Percentiles rank a stretch among this genome's conserved stretches.
Conservation (phyloP, 23 red algal genomes). For the Chondrus crispus region DNA sequence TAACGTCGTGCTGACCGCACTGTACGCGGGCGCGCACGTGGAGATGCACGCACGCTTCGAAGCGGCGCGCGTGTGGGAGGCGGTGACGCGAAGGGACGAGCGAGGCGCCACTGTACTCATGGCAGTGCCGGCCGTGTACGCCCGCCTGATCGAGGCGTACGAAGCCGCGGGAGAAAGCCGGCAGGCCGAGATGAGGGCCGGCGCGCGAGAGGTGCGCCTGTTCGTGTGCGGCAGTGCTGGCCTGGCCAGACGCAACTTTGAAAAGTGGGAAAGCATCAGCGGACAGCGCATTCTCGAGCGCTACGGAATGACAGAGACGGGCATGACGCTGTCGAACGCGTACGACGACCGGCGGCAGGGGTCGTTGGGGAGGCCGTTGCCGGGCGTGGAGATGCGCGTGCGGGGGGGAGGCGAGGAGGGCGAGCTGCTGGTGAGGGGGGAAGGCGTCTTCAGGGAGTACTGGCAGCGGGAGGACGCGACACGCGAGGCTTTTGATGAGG, state of each 20-base stretch:
- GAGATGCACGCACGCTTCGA: slow-evolving; percentile 52
- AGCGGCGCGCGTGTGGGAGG: slow-evolving; percentile 44
- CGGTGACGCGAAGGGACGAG: slow-evolving; percentile 9
- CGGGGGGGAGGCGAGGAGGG: slow-evolving; percentile 31
- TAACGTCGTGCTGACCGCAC: slow-evolving; percentile 58
- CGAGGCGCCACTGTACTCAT: slow-evolving; percentile 80
- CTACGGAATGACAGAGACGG: slow-evolving; percentile 96
- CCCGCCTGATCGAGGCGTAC: slow-evolving; percentile 61
- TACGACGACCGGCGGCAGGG: slow-evolving; percentile 48
- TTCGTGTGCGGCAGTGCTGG: slow-evolving; percentile 85
- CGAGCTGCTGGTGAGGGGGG: slow-evolving; percentile 73
- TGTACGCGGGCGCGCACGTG: slow-evolving; percentile 63
- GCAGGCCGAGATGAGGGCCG: slow-evolving; percentile 52
- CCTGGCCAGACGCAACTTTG: slow-evolving; percentile 54
- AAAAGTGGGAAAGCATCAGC: slow-evolving; percentile 47
- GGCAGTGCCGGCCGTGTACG: slow-evolving; percentile 89
- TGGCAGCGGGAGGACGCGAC: slow-evolving; percentile 62
- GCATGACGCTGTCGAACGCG: slow-evolving; percentile 53
- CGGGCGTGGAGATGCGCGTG: slow-evolving; percentile 49
- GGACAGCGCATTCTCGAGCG: slow-evolving; percentile 75
- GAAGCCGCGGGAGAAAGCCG: slow-evolving; percentile 26
- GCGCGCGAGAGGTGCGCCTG: slow-evolving; percentile 67
- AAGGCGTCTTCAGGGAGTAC: slow-evolving; percentile 78
- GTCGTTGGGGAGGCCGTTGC: slow-evolving; percentile 62
- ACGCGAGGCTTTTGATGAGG: slow-evolving; percentile 51